Evolutionary conservation across 768 basidiomycete genomes (phyloP).

Genomic region (Phylloporus arenicola): DNA sequence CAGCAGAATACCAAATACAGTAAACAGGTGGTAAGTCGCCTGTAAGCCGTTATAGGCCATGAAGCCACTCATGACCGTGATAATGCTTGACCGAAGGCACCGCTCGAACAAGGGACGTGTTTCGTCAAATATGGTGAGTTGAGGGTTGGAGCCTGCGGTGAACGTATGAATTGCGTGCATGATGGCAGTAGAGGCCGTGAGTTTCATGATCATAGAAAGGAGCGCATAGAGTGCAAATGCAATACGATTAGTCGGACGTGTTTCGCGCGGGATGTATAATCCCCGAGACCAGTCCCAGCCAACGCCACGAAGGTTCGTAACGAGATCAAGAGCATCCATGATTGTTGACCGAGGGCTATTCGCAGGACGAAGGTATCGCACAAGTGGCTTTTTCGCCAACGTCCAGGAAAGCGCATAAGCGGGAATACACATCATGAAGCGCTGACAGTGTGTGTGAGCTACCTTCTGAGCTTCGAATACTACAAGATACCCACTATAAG

Average conservation of each 20-base stretch:
- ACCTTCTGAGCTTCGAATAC: not conserved
- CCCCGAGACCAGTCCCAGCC: conserved; percentile 55
- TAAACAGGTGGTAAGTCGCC: conserved; percentile 1
- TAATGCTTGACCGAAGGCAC: conserved; percentile 37
- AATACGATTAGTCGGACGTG: conserved; percentile 34
- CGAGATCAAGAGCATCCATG: not conserved
- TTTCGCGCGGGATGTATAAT: conserved; percentile 31
- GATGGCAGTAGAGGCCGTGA: conserved; percentile 39
- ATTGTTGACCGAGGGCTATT: not conserved
- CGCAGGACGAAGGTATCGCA: not conserved
- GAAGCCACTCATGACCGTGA: conserved; percentile 41
- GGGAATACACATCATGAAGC: not conserved
- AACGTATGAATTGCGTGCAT: conserved; percentile 45
- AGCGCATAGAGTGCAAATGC: conserved; percentile 36
- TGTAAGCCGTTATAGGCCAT: conserved; percentile 42
- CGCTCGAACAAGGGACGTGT: conserved; percentile 21
- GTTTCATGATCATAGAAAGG: conserved; percentile 28
- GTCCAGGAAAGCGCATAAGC: not conserved
- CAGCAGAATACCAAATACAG: not conserved
- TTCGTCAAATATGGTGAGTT: conserved; percentile 26
- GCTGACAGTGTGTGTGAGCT: not conserved
- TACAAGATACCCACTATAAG: not conserved
- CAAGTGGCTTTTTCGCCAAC: not conserved
- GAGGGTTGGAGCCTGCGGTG: conserved; percentile 13
- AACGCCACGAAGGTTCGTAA: conserved; percentile 49